Base-by-base conservation (phyloP, 208 protist species). In the Wallacemonas sp. region DNA sequence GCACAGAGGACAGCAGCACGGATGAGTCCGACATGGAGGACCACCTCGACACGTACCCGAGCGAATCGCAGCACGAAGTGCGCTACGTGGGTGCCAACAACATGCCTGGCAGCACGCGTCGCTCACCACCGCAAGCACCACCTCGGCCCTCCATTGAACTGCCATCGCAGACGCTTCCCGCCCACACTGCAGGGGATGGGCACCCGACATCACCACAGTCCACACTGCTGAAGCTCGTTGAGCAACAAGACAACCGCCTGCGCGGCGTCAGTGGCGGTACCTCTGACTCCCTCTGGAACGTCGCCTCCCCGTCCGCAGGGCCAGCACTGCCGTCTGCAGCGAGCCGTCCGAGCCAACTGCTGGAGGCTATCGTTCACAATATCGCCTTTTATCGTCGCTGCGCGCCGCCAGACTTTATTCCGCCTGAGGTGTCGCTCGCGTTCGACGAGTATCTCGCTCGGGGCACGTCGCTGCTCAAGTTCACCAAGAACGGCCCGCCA, bases 361-460 rank as follows among this genome's bases (percentile, higher is more conserved):
- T 92, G 61, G 19, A 73, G 41, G 65, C 68, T 5, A 55, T 92
- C 16, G 66, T 88, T 29, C 70, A 78, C 27, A 38, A 68, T 33
- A 76, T 92, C 2, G 73, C 76, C 14, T 69, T 63, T 60, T 77
- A 74, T 41, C 81, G 85, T 17, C 58, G 76, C 32, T 70, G 71
- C 2, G 21, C 70, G 11, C 30, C 72, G 29, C 80, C 80, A 1
- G 29, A 46, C 0, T 30, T 47, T 9, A 85, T 88, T 43, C 75
- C 74, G 1, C 71, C 68, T 0, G 85, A 92, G 74, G 82, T 92
- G 12, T 74, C 77, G 26, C 72, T 92, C 41, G 85, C 85, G 0
- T 92, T 88, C 64, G 82, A 92, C 67, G 84, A 80, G 60, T 85
- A 76, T 60, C 68, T 92, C 16, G 65, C 71, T 43, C 46, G 65